A percentile compares a stretch with the other conserved stretches of the same genome.
Conservation (phyloP, 208 protist species). For the Leishmania tarentolae region DNA sequence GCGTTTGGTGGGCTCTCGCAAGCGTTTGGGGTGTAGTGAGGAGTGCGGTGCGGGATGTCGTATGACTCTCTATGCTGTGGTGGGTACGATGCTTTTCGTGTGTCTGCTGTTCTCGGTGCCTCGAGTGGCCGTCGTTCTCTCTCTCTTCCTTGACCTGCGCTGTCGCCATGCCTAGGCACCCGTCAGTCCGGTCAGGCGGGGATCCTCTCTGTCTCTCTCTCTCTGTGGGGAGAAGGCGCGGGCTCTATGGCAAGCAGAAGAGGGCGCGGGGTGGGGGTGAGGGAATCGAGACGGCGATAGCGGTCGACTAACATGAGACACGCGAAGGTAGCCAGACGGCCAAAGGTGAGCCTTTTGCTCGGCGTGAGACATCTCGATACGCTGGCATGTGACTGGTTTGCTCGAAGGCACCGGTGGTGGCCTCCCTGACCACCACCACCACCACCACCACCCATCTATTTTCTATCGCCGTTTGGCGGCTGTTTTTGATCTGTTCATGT, state of each 20-base stretch:
- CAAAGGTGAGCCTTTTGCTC: background rate
- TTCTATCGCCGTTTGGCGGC: background rate
- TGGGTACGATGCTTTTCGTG: background rate
- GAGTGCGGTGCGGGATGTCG: background rate
- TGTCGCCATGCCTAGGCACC: background rate
- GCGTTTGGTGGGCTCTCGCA: slow-evolving; percentile 1
- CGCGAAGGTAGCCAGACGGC: background rate
- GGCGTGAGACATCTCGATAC: too few species aligned
- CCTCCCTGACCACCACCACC: background rate
- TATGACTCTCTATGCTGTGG: background rate
- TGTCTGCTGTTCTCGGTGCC: background rate
- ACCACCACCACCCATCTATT: background rate
- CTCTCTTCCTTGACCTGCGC: background rate
- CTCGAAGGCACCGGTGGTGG: background rate
- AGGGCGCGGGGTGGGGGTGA: background rate
- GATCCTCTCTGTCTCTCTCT: background rate
- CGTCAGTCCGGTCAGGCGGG: background rate
- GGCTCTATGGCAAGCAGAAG: background rate
- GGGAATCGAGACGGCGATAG: background rate
- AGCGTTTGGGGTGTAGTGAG: background rate
- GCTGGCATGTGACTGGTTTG: background rate
- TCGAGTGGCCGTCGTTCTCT: background rate
- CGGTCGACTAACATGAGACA: background rate
- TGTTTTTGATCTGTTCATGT: background rate
- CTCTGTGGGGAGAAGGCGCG: too few species aligned